Evolutionary conservation across 345 rosid species (phyloP), one percentile per base, ranked within the genome.

Genomic region (Ricinus communis): DNA sequence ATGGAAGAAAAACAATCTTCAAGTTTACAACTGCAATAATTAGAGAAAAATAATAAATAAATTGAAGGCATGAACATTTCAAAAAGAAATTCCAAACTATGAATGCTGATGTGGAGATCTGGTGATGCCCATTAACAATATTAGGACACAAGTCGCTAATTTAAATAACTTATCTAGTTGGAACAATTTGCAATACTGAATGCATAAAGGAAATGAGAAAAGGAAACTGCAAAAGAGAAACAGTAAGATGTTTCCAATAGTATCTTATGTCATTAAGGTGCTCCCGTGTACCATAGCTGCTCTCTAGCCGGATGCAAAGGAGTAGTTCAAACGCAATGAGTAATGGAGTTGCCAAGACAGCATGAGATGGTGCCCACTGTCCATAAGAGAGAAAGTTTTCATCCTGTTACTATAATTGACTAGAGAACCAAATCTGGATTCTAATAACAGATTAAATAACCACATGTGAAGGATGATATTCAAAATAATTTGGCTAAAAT

Each of bases 291-390:
- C 97, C 93, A 82, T 85, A 87, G 74, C 73, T 76, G 66, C 83
- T 77, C 75, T 88, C 86, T 27, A 93, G 92, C 82, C 76, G 89
- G 57, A 87, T 84, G 76, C 95, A 93, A 19, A 93, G 90, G 25
- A 93, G 87, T 49, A 93, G 80, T 71, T 91, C 97, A 69, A 93
- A 93, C 67, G 96, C 94, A 68, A 93, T 82, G 81, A 93, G 86
- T 79, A 91, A 80, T 1, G 98, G 97, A 6, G 86, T 81, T 0
- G 98, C 96, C 83, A 85, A 76, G 52, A 89, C 77, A 14, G 93
- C 82, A 61, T 93, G 98, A 73, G 71, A 87, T 43, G 98, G 97
- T 55, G 98, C 97, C 97, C 96, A 93, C 98, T 93, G 91, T 82
- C 73, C 73, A 87, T 64, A 57, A 81, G 74, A 74, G 66, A 70